A percentile compares a stretch with the other conserved stretches of the same genome.
Conservation (phyloP, 202 grass and related monocot species). For the Musa balbisiana region DNA sequence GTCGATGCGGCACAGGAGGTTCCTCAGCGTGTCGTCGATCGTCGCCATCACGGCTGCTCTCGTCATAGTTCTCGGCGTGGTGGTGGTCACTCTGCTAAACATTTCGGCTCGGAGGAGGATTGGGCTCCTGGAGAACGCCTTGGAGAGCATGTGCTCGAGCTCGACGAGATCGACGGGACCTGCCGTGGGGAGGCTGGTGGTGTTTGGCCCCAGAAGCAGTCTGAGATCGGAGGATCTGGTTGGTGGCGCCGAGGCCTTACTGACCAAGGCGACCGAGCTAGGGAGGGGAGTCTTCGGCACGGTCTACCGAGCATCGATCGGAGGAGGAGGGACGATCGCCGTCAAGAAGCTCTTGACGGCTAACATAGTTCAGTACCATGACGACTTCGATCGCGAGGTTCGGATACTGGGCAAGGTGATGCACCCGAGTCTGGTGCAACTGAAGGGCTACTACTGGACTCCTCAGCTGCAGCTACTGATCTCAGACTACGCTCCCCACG, state of each 20-base stretch:
- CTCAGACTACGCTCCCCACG: constrained; percentile 62
- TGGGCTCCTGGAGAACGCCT: constrained; percentile 34
- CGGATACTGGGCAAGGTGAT: constrained; percentile 68
- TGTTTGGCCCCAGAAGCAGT: constrained; percentile 51
- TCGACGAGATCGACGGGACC: constrained; percentile 35
- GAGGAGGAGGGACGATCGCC: constrained; percentile 44
- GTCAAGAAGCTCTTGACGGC: constrained; percentile 61
- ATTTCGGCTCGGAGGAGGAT: constrained; percentile 49
- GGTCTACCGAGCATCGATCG: constrained; percentile 45
- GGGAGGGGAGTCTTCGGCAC: constrained; percentile 60
- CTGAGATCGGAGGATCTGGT: constrained; percentile 70
- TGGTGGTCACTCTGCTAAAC: constrained; percentile 65
- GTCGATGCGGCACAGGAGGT: constrained; percentile 31
- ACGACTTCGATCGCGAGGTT: constrained; percentile 76
- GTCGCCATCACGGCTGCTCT: constrained; percentile 81
- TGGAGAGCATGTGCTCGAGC: constrained; percentile 53
- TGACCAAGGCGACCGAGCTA: constrained; percentile 67
- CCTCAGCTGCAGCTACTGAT: constrained; percentile 76
- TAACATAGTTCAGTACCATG: constrained; percentile 47
- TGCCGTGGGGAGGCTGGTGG: constrained; percentile 66
- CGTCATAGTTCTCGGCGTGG: constrained; percentile 46
- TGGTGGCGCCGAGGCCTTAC: constrained; percentile 53
- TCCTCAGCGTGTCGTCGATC: constrained; percentile 73
- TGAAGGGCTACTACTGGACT: constrained; percentile 97
- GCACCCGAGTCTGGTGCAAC: constrained; percentile 64